phyloP scores from a whole-genome alignment of 805 yeast genomes.

The Lipomyces mesembrius region DNA sequence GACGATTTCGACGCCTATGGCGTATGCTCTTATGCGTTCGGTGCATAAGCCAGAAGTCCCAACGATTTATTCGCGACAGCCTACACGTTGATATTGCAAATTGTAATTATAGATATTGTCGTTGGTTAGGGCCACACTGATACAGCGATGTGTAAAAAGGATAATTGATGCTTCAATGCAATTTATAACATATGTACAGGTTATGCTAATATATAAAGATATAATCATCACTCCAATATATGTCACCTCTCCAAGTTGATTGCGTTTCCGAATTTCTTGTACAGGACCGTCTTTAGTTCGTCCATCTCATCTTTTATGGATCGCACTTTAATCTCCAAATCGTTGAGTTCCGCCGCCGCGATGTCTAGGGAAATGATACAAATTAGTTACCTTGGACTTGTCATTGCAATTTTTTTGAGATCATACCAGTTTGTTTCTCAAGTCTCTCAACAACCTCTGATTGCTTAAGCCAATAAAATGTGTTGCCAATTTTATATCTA shows the following conservation, averaged over 20 bases:
- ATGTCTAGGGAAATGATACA: slow-evolving; percentile 37
- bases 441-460: slow-evolving; percentile 67
- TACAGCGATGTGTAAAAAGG: neutral
- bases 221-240: neutral
- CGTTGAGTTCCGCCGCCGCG: slow-evolving; percentile 57
- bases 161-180: neutral
- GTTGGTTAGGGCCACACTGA: neutral
- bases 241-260: slow-evolving; percentile 73
- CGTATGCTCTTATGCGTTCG: neutral
- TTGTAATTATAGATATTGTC: neutral
- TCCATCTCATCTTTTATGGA: slow-evolving; percentile 59
- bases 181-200: neutral
- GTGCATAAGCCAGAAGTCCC: neutral
- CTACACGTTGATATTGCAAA: neutral
- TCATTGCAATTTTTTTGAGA: neutral
- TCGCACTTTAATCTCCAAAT: slow-evolving; percentile 54
- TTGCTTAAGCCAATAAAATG: slow-evolving; percentile 71
- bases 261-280: slow-evolving; percentile 85
- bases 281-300: slow-evolving; percentile 70
- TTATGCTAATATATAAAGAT: neutral
- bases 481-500: slow-evolving; percentile 75
- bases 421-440: slow-evolving; percentile 59
- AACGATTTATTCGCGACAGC: neutral
- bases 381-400: neutral
- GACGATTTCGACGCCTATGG: neutral